Evolutionary conservation across 106 monocot genomes (phyloP).

Genomic region (Cymbidium sinense): DNA sequence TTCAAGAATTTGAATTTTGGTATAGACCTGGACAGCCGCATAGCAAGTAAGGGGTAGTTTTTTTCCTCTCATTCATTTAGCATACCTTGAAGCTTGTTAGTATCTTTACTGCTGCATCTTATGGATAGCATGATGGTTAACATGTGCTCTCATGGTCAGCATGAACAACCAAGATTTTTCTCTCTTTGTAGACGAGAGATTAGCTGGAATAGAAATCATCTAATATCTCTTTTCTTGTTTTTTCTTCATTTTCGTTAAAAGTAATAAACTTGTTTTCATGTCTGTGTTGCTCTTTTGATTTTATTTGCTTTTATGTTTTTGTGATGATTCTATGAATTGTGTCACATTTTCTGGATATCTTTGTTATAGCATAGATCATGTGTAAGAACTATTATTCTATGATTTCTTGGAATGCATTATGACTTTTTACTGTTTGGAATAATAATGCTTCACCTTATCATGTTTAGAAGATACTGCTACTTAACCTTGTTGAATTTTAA

Average conservation of each 20-base stretch:
- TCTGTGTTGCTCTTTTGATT: neutral
- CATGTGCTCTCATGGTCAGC: neutral
- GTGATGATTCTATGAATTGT: neutral
- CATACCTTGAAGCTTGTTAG: neutral
- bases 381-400: neutral
- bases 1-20: slow-evolving; percentile 99
- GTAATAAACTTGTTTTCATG: neutral
- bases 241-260: neutral
- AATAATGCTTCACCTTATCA: neutral
- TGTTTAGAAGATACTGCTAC: neutral
- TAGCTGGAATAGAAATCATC: neutral
- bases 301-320: neutral
- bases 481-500: neutral
- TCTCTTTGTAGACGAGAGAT: neutral
- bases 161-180: neutral
- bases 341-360: neutral
- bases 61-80: neutral
- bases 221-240: neutral
- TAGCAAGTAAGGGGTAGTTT: slow-evolving; percentile 74
- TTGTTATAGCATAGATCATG: neutral
- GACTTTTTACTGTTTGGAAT: neutral
- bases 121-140: neutral
- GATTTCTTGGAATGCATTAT: neutral
- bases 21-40: slow-evolving; percentile 95
- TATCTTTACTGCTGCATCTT: neutral